Evolutionary conservation across 345 rosid genomes (phyloP).

Genomic region (Heritiera fomes): DNA sequence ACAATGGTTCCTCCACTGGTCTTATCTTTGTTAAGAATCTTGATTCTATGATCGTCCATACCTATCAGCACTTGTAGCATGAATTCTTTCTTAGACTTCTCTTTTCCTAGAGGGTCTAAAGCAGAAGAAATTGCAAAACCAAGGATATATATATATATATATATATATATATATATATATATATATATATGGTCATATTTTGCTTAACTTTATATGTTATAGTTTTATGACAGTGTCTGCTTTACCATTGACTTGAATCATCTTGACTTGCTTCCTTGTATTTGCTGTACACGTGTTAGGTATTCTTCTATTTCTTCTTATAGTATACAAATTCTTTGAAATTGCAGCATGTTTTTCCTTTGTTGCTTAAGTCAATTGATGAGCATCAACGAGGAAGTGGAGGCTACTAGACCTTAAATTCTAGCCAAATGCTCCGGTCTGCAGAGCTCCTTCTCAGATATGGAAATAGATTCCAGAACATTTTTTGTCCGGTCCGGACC

Average conservation of each 20-base stretch:
- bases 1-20: background rate
- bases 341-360: background rate
- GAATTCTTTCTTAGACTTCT: background rate
- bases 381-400: conserved; percentile 21
- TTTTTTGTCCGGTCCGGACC: conserved; percentile 20
- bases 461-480: background rate
- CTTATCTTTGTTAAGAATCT: background rate
- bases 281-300: background rate
- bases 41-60: background rate
- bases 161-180: too few species aligned
- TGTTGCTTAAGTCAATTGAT: background rate
- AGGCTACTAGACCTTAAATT: background rate
- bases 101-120: background rate
- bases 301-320: background rate
- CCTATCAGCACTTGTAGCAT: background rate
- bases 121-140: background rate
- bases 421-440: conserved; percentile 1
- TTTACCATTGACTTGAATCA: background rate
- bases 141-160: background rate
- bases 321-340: background rate
- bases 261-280: background rate
- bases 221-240: background rate
- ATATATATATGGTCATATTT: background rate
- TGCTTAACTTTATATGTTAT: background rate
- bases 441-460: conserved; percentile 26